Percentiles rank a stretch among this genome's conserved stretches.
Evolutionary conservation across 2,329 filamentous ascomycete species (phyloP).

Genomic region (Amesomyces nigricolor): DNA sequence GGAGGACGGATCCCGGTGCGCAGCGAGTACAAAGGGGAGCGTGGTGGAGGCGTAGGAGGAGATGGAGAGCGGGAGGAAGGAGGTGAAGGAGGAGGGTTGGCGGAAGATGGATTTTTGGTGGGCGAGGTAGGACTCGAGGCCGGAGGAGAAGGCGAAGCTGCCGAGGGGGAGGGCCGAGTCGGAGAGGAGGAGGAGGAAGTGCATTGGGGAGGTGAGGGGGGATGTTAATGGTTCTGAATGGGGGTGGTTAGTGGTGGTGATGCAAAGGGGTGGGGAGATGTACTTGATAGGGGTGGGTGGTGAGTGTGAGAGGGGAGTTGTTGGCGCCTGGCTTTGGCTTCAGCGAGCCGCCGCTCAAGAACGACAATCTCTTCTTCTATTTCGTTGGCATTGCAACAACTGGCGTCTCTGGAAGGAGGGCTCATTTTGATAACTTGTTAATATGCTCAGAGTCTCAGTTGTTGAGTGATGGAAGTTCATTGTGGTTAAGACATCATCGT

Average conservation of each 20-base stretch:
- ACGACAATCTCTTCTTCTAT: constrained; percentile 51
- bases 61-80: constrained; percentile 66
- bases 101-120: constrained; percentile 41
- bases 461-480: neutral
- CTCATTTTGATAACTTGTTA: constrained; percentile 2
- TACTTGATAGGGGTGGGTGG: constrained; percentile 5
- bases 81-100: constrained; percentile 47
- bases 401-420: neutral
- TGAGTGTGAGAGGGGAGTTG: neutral
- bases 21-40: constrained; percentile 68
- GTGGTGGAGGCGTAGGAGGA: constrained; percentile 65
- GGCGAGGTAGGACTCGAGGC: constrained; percentile 74
- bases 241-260: neutral
- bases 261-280: neutral
- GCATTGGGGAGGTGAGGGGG: neutral
- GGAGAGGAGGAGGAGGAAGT: constrained; percentile 20
- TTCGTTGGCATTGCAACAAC: constrained; percentile 19
- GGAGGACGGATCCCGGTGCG: constrained; percentile 46
- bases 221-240: neutral
- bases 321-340: constrained; percentile 37
- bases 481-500: neutral
- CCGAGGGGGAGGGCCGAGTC: constrained; percentile 37
- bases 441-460: neutral
- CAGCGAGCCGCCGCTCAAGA: constrained; percentile 46
- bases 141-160: constrained; percentile 81